These are phyloP conservation scores for Penicillium sp. DNA, from an alignment of 2,329 filamentous ascomycete species.

Conservation along the genomic window DNA sequence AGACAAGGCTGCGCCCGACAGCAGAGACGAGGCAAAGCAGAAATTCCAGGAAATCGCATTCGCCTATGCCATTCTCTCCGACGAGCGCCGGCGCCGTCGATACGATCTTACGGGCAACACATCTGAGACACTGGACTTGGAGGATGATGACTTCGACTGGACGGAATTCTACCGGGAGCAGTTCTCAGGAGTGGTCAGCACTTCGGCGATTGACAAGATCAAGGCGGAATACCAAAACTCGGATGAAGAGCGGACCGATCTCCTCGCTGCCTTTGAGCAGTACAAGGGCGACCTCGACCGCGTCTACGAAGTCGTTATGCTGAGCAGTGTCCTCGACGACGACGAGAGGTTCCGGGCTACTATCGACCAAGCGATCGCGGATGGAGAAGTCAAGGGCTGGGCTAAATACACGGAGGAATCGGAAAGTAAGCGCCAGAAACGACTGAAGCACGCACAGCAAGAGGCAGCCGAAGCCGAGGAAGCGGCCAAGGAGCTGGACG, in stretches of 20 bases:
- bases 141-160: constrained; percentile 82
- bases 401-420: constrained; percentile 69
- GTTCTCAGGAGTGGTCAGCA: constrained; percentile 70
- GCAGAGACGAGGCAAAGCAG: constrained; percentile 69
- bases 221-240: constrained; percentile 76
- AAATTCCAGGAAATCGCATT: constrained; percentile 90
- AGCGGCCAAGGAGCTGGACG: constrained; percentile 68
- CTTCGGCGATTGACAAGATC: constrained; percentile 71
- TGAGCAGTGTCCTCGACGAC: constrained; percentile 77
- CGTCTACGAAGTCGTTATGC: constrained; percentile 80
- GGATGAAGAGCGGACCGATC: constrained; percentile 75
- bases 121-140: constrained; percentile 67
- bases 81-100: constrained; percentile 71
- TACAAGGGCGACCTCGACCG: constrained; percentile 69
- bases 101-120: constrained; percentile 92
- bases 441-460: constrained; percentile 59
- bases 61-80: constrained; percentile 88
- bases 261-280: constrained; percentile 72
- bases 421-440: constrained; percentile 58
- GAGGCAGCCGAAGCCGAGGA: constrained; percentile 72
- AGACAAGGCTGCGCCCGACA: constrained; percentile 72
- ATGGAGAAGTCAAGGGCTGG: constrained; percentile 63
- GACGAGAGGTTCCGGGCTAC: constrained; percentile 79
- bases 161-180: constrained; percentile 82
- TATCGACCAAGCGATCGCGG: constrained; percentile 74